Evolutionary conservation across 2,329 filamentous ascomycete genomes (phyloP).

Genomic region (Basipetospora chlamydospora): DNA sequence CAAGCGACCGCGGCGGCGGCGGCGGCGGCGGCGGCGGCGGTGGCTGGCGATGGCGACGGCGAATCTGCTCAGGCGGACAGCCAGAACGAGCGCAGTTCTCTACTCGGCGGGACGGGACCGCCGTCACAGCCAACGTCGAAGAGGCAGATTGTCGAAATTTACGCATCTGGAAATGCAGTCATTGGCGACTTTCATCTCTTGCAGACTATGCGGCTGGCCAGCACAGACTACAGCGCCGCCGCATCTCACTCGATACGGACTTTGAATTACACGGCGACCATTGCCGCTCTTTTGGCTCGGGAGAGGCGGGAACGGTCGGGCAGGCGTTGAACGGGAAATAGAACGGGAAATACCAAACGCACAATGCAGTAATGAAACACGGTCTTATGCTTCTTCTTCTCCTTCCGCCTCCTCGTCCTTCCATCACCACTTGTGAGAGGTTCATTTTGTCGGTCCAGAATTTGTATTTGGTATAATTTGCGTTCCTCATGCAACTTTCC

Average conservation of each 20-base stretch:
- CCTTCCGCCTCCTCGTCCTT: too few species aligned
- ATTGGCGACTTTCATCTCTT: conserved; percentile 39
- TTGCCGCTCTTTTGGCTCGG: conserved; percentile 34
- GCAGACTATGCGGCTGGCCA: conserved; percentile 30
- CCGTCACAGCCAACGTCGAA: conserved; percentile 12
- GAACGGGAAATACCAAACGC: too few species aligned
- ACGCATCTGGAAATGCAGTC: conserved; percentile 40
- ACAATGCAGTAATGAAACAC: too few species aligned
- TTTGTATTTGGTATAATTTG: conserved; percentile 2
- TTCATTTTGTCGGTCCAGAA: too few species aligned
- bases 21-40: not conserved
- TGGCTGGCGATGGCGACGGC: conserved; percentile 8
- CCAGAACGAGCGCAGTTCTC: conserved; percentile 10
- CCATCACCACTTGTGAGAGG: too few species aligned
- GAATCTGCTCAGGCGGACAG: conserved; percentile 10
- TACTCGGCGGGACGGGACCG: conserved; percentile 9
- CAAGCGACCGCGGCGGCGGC: conserved; percentile 16
- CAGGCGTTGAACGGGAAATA: conserved; percentile 5
- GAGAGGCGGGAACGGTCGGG: conserved; percentile 22
- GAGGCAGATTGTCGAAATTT: conserved; percentile 28
- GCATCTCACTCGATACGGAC: conserved; percentile 34
- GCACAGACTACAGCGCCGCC: conserved; percentile 5
- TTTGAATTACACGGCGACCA: conserved; percentile 37
- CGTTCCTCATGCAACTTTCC: conserved; percentile 54
- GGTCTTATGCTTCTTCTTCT: too few species aligned